Base-by-base conservation (phyloP, 2,329 filamentous ascomycete genomes). In the Hypoxylon sp. region DNA sequence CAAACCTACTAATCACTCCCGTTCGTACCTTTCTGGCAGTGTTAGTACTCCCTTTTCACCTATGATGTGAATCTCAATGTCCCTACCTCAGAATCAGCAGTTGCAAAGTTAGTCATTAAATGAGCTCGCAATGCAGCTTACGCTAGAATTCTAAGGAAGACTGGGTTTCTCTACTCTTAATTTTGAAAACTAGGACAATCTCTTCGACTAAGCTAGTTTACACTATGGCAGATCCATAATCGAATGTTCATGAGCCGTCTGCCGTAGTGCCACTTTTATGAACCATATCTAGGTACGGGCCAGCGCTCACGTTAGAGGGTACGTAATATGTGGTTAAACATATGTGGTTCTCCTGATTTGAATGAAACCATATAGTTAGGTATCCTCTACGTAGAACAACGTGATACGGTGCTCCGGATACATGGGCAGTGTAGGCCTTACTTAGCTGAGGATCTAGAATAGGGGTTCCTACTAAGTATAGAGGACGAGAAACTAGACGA, bases 221-320 rank as follows among this genome's bases (percentile, higher is more conserved):
- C 39, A 5, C 39, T 33, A 35, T n/a, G 14, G 24, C 46, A 10
- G 53, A 14, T 29, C 53, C 53, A 46, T 57, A 14, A 35, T 47
- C 53, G 53, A 57, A 47, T 47, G 53, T 57, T 57, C 26, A 57
- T 42, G 22, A 57, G 26, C 11, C 39, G n/a, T 33, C 31, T 26
- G 9, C 46, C 46, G 14, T 29, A 48, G 46, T 24, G 22, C 46
- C 46, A 29, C 5, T 29, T 29, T n/a, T 24, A 11, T 4, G 17
- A 50, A 5, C 4, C n/a, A 19, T n/a, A 5, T 14, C 26, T 22
- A 22, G 19, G 19, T 31, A 33, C 26, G 26, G 2, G 11, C 17
- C 9, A 22, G 39, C 17, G n/a, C 39, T 22, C 39, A 22, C 9
- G 3, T 44, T 44, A 11, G 39, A 17, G 9, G 14, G 10, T 19